phyloP scores from a whole-genome alignment of 441 rosid genomes.

The Erysimum pusillum region DNA sequence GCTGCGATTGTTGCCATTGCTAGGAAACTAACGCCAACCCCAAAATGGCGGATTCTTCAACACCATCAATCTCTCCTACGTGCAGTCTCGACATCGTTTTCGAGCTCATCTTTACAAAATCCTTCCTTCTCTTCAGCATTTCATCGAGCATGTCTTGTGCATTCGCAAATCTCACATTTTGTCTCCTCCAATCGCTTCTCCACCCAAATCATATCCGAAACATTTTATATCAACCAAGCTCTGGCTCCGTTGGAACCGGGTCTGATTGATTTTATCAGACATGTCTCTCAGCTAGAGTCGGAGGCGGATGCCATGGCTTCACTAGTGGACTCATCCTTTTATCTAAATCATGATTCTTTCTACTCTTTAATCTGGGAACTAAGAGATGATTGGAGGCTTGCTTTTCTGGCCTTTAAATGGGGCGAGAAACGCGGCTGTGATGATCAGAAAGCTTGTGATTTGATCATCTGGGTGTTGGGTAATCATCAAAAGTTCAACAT shows the following conservation, averaged over 20 bases:
- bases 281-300: slow-evolving; percentile 53
- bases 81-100: slow-evolving; percentile 21
- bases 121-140: slow-evolving; percentile 52
- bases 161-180: slow-evolving; percentile 34
- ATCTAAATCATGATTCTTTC: slow-evolving; percentile 54
- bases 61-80: not conserved
- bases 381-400: slow-evolving; percentile 73
- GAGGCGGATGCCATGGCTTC: slow-evolving; percentile 66
- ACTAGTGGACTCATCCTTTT: slow-evolving; percentile 58
- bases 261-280: slow-evolving; percentile 55
- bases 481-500: slow-evolving; percentile 71
- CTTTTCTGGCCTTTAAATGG: slow-evolving; percentile 80
- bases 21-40: slow-evolving; percentile 25
- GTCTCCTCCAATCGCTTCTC: slow-evolving; percentile 49
- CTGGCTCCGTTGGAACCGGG: slow-evolving; percentile 37
- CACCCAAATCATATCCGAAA: slow-evolving; percentile 39
- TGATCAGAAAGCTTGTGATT: slow-evolving; percentile 60
- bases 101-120: not conserved
- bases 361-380: slow-evolving; percentile 69
- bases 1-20: slow-evolving; percentile 32
- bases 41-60: slow-evolving; percentile 2
- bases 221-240: slow-evolving; percentile 37
- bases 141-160: slow-evolving; percentile 56
- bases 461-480: slow-evolving; percentile 79
- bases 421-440: slow-evolving; percentile 60